These are phyloP conservation scores for Seiridium unicorne DNA, from an alignment of 2,329 filamentous ascomycete species.

Conservation along the genomic window DNA sequence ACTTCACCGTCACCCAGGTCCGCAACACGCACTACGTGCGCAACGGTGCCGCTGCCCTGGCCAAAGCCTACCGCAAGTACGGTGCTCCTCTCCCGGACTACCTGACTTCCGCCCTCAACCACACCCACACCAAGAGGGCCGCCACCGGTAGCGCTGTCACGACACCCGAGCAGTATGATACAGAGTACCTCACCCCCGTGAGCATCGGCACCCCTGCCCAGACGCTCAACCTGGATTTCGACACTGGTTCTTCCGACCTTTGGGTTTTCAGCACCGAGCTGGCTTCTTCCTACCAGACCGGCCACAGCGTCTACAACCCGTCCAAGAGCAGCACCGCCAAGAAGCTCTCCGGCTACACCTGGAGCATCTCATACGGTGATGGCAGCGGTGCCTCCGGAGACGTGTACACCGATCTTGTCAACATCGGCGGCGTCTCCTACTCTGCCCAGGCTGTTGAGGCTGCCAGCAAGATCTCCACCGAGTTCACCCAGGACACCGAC, in stretches of 20 bases:
- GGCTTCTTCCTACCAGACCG: slow-evolving; percentile 6
- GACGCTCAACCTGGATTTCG: slow-evolving; percentile 18
- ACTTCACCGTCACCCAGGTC: slow-evolving; percentile 32
- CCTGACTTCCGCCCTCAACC: slow-evolving; percentile 24
- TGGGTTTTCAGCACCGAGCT: slow-evolving; percentile 17
- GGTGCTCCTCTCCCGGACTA: slow-evolving; percentile 28
- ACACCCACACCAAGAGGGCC: slow-evolving; percentile 19
- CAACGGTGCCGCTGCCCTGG: slow-evolving; percentile 32
- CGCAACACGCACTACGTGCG: slow-evolving; percentile 32
- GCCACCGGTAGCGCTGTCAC: slow-evolving; percentile 13
- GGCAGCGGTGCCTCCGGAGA: slow-evolving; percentile 19
- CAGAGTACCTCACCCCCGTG: slow-evolving; percentile 17
- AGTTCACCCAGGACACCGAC: slow-evolving; percentile 18
- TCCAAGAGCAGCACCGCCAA: slow-evolving; percentile 11
- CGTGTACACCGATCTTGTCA: slow-evolving; percentile 19
- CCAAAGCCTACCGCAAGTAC: slow-evolving; percentile 37
- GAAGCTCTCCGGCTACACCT: slow-evolving; percentile 13
- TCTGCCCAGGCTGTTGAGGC: slow-evolving; percentile 15
- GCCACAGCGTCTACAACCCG: slow-evolving; percentile 16
- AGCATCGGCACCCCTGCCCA: slow-evolving; percentile 15
- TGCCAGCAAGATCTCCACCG: slow-evolving; percentile 11
- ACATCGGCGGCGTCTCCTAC: slow-evolving; percentile 11
- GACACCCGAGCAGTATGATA: slow-evolving; percentile 13
- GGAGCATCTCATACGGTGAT: slow-evolving; percentile 18
- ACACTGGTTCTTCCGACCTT: slow-evolving; percentile 19